Percentiles rank a stretch among this genome's conserved stretches.
Evolutionary conservation across 352 stramenopile species (phyloP).

Genomic region (Pythium biforme): DNA sequence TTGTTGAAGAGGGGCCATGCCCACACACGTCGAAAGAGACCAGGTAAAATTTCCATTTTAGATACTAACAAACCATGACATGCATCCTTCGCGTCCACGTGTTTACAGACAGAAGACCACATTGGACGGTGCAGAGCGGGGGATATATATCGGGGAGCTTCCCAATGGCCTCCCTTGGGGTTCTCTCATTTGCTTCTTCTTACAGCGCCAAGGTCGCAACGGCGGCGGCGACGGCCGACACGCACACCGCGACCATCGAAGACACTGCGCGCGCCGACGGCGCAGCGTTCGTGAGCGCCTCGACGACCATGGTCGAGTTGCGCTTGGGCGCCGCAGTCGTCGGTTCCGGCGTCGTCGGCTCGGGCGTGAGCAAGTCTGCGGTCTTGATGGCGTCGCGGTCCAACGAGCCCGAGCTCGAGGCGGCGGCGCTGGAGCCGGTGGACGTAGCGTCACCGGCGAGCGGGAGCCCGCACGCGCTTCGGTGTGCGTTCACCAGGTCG

Average conservation of each 20-base stretch:
- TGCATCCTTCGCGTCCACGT: not conserved
- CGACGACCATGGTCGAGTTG: conserved; percentile 20
- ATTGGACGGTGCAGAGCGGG: too few relatives aligned
- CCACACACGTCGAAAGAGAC: not conserved
- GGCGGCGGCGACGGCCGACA: conserved; percentile 10
- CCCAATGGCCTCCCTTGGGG: not conserved
- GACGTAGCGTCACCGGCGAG: not conserved
- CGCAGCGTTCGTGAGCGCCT: conserved; percentile 24
- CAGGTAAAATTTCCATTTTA: conserved; percentile 6
- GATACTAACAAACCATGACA: not conserved
- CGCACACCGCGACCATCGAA: conserved; percentile 2
- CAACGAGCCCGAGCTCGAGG: conserved; percentile 10
- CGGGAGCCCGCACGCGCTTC: conserved; percentile 16
- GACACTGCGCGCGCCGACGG: not conserved
- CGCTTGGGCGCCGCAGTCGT: conserved; percentile 14
- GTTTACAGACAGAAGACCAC: not conserved
- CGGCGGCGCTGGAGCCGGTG: not conserved
- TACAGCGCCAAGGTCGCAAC: conserved; percentile 18
- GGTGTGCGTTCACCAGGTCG: conserved; percentile 24
- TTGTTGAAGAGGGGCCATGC: not conserved
- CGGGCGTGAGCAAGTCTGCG: conserved; percentile 4
- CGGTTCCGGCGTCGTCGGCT: not conserved
- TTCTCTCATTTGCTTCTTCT: not conserved
- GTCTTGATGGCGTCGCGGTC: not conserved
- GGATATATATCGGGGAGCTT: not conserved